Conservation (phyloP, 192 early-diverging fungal genomes). For the Podila epicladia region DNA sequence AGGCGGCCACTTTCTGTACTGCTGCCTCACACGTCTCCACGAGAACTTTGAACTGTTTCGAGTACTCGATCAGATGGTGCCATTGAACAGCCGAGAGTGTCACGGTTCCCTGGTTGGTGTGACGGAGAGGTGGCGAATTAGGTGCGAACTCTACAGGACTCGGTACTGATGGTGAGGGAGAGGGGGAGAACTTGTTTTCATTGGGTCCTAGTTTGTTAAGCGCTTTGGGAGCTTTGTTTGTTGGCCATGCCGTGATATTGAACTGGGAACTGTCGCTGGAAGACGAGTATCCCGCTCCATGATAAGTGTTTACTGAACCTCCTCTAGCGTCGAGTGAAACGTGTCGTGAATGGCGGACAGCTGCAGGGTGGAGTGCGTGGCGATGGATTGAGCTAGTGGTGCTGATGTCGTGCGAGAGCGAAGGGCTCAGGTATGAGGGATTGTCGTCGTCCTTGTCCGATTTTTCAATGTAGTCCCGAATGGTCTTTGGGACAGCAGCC, state of each 20-base stretch:
- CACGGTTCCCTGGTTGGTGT: conserved; percentile 4
- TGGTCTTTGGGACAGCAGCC: not conserved
- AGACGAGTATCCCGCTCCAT: not conserved
- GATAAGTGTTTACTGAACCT: not conserved
- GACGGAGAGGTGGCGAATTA: not conserved
- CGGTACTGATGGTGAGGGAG: not conserved
- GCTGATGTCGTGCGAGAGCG: conserved; percentile 15
- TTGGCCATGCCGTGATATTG: conserved; percentile 23
- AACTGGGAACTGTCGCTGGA: conserved; percentile 1
- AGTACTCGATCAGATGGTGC: conserved; percentile 19
- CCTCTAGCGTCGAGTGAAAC: not conserved
- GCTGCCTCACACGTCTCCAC: conserved; percentile 3
- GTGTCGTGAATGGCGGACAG: not conserved
- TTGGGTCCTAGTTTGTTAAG: not conserved
- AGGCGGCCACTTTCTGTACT: conserved; percentile 13
- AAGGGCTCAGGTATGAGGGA: conserved; percentile 13
- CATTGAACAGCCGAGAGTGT: conserved; percentile 5
- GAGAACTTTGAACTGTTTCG: conserved; percentile 21
- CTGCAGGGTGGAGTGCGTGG: conserved; percentile 5
- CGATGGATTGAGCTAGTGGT: conserved; percentile 19
- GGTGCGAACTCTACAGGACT: not conserved
- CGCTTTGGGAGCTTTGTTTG: not conserved
- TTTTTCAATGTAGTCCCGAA: conserved; percentile 19
- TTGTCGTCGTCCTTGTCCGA: conserved; percentile 7
- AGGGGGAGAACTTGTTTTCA: not conserved